Evolutionary conservation across 2,329 filamentous ascomycete species (phyloP).

Genomic region (Botrytis elliptica): DNA sequence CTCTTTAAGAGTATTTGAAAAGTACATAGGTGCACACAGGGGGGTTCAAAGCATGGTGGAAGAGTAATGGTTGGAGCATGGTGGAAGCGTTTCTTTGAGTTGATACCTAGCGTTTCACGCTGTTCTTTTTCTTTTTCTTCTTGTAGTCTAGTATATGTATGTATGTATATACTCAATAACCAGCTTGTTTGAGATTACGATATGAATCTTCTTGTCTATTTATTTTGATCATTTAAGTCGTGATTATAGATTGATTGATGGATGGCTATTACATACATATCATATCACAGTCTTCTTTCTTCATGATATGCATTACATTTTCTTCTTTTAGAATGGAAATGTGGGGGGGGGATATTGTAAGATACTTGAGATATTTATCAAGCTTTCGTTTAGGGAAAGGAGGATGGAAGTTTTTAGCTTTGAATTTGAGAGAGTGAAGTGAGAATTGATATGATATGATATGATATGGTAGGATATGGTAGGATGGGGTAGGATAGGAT

Average conservation of each 20-base stretch:
- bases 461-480: background rate
- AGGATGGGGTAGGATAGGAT: background rate
- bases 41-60: background rate
- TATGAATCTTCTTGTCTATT: background rate
- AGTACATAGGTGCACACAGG: conserved; percentile 3
- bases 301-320: background rate
- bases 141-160: background rate
- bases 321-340: background rate
- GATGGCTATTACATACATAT: background rate
- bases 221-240: background rate
- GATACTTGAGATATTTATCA: rapidly evolving
- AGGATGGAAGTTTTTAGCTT: background rate
- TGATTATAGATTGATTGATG: background rate
- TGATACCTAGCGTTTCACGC: conserved; percentile 16
- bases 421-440: too few species aligned
- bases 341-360: background rate
- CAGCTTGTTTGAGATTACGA: background rate
- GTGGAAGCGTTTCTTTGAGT: background rate
- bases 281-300: background rate
- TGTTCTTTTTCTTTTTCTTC: background rate
- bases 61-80: conserved; percentile 12
- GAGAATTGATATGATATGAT: too few species aligned
- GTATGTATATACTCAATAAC: background rate
- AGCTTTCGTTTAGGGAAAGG: too few species aligned
- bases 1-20: background rate